Conservation (phyloP, 1,284 basidiomycete species). For the Omphalotus olearius region DNA sequence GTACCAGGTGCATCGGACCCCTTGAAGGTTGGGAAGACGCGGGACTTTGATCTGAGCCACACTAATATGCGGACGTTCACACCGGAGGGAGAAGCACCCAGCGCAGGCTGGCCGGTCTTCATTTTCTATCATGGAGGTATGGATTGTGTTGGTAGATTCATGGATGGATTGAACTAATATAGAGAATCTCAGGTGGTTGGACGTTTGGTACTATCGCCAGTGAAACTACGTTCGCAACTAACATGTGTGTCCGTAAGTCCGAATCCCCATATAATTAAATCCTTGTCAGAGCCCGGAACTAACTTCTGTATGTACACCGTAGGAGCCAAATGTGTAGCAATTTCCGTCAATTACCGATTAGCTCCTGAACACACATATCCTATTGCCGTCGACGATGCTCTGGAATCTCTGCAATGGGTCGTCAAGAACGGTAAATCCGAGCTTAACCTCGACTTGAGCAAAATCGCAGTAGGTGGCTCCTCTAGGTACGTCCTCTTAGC, state of each 20-base stretch:
- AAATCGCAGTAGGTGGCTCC: slow-evolving; percentile 54
- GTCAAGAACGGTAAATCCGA: slow-evolving; percentile 35
- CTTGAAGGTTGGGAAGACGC: slow-evolving; percentile 46
- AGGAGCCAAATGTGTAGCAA: slow-evolving; percentile 51
- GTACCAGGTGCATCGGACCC: slow-evolving; percentile 54
- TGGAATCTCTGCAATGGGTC: slow-evolving; percentile 66
- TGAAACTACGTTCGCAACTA: slow-evolving; percentile 55
- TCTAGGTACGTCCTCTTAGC: slow-evolving; percentile 45
- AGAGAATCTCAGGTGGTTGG: slow-evolving; percentile 67
- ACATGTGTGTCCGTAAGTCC: slow-evolving; percentile 50
- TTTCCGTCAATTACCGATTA: slow-evolving; percentile 71
- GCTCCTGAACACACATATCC: slow-evolving; percentile 75
- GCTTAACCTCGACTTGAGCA: slow-evolving; percentile 23
- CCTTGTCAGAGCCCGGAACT: background rate
- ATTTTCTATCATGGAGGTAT: slow-evolving; percentile 45
- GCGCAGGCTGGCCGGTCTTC: slow-evolving; percentile 41
- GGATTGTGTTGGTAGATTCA: slow-evolving; percentile 11
- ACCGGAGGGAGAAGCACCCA: slow-evolving; percentile 45
- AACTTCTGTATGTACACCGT: background rate
- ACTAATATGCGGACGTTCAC: slow-evolving; percentile 42
- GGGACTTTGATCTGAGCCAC: slow-evolving; percentile 30
- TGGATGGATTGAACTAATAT: too few relatives aligned
- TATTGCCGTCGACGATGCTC: slow-evolving; percentile 68
- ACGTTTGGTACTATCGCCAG: slow-evolving; percentile 59
- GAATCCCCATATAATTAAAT: background rate